Base-by-base conservation (phyloP, 768 basidiomycete species). In the Phanerochaete sordida region DNA sequence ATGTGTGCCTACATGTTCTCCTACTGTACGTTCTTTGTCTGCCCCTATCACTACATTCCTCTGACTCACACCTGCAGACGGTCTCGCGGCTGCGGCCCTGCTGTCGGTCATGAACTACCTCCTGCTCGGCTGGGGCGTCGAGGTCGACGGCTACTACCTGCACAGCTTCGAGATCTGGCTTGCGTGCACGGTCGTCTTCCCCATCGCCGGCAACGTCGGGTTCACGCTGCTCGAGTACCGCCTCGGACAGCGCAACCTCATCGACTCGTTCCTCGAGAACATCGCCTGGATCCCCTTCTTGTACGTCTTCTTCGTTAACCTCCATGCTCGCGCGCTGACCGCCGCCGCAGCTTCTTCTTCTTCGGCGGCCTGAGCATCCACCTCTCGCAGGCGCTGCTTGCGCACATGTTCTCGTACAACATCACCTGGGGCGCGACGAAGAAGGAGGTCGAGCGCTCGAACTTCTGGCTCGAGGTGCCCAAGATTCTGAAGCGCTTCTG, bases 381-480 rank as follows among this genome's bases (percentile, higher is more conserved):
- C 39, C 74, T 85, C 62, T 75, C 78, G 0, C 71, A 78, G 31
- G 82, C 85, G 3, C 75, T 86, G 44, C 73, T 82, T 46, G 78
- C 82, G 1, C 84, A 86, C 69, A 28, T 85, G 21, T 80, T 84
- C 68, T 82, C 82, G 35, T 86, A 83, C 64, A 78, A 86, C 68
- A 80, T 82, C 68, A 73, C 72, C 13, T 86, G 84, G 85, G 75
- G 77, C 4, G 78, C 84, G 31, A 86, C 84, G 6, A 80, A 83
- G 65, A 94, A 93, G 82, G 90, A 91, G 72, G 91, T 95, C 43
- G 88, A 94, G 72, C 80, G 84, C 50, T 91, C 89, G 5, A 95
- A 94, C 70, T 94, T 96, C 78, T 94, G 90, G 83, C 83, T 89
- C 57, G 93, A 96, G 72, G 85, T 94, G 13, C 94, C 94, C 1